A percentile compares a stretch with the other conserved stretches of the same genome.
Conservation (phyloP, 2,329 filamentous ascomycete genomes). For the Fusarium scirpi region DNA sequence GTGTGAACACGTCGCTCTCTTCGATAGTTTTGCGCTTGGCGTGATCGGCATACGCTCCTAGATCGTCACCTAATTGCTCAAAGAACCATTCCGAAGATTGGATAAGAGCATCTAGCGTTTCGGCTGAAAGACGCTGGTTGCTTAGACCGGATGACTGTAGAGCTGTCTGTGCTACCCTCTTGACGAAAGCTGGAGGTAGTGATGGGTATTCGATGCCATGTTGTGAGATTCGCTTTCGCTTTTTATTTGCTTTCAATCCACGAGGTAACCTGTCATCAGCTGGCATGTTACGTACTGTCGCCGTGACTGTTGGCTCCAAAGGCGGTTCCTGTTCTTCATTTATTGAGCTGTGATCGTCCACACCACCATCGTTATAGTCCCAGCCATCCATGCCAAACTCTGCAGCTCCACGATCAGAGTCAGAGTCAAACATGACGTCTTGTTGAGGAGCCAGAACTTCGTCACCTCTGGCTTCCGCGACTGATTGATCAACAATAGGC, state of each 20-base stretch:
- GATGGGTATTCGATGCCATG: constrained; percentile 82
- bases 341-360: constrained; percentile 45
- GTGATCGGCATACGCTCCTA: constrained; percentile 83
- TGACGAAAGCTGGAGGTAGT: constrained; percentile 78
- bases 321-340: constrained; percentile 31
- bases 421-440: constrained; percentile 32
- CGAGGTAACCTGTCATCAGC: constrained; percentile 31
- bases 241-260: constrained; percentile 45
- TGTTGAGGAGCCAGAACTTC: constrained; percentile 27
- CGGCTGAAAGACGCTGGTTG: constrained; percentile 77
- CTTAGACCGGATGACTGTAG: constrained; percentile 73
- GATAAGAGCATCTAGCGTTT: constrained; percentile 79
- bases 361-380: constrained; percentile 31
- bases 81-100: constrained; percentile 93
- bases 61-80: constrained; percentile 84
- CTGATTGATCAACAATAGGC: constrained; percentile 38
- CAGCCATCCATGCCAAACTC: constrained; percentile 35
- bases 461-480: constrained; percentile 37
- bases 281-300: constrained; percentile 4
- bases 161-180: constrained; percentile 78
- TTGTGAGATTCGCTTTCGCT: constrained; percentile 67
- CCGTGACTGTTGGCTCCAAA: constrained; percentile 20
- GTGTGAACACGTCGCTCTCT: constrained; percentile 81
- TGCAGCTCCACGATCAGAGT: constrained; percentile 37
- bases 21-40: constrained; percentile 87